Evolutionary conservation across 2,329 filamentous ascomycete genomes (phyloP), one percentile per base, ranked within the genome.

Genomic region (Sphaerulina vaccinii): DNA sequence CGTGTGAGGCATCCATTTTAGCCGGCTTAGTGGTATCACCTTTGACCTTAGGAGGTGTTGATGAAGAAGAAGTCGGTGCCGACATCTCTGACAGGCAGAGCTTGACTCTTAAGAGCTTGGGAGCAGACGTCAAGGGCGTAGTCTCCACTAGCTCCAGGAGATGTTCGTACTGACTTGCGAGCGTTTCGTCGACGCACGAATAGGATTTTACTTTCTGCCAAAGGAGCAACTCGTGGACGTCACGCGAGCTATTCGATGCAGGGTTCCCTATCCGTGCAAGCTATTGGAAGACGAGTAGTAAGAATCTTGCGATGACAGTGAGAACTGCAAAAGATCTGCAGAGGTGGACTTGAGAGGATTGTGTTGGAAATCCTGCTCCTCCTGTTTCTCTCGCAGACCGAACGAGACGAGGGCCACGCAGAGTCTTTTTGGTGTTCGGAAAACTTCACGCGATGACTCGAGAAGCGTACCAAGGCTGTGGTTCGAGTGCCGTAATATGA

Each of bases 1-100:
- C 82, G 53, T 61, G 58, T 19, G 55, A 49, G n/a, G 45, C 50
- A 19, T 56, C 56, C 58, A 60, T 60, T 11, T 49, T 59, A 29
- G 36, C 18, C 15, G 36, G 16, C 2, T 10, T 18, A 18, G 6
- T 6, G 15, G 36, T 39, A 11, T 35, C 32, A 35, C 32, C 18
- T 10, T 18, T 39, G 36, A 10, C 27, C n/a, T n/a, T 18, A 16
- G 10, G 13, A 9, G 16, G 15, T 21, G 32, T 38, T 27, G 43
- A 23, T 38, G 45, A 22, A n/a, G 35, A n/a, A 29, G 45, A 10
- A 22, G 32, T 35, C 10, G 27, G 15, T 8, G 44, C 24, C 13
- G 45, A 48, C 45, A 39, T 47, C 32, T 37, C 33, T 16, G 19
- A 27, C n/a, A n/a, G n/a, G n/a, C n/a, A n/a, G n/a, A n/a, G n/a